Evolutionary conservation across 805 yeast genomes (phyloP).

Genomic region (Lachancea sp.): DNA sequence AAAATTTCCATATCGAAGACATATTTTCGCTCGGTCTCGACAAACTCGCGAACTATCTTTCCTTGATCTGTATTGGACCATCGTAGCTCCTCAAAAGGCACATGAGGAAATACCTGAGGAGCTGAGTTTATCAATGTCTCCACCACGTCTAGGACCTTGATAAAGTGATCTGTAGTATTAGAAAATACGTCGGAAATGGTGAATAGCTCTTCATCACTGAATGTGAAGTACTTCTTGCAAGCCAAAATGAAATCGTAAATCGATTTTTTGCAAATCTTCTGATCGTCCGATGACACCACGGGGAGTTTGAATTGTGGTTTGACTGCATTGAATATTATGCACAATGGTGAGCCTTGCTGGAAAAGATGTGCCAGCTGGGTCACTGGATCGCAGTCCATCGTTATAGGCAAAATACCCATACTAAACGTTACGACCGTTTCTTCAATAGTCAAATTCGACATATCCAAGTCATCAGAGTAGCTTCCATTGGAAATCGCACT

Average conservation of each 20-base stretch:
- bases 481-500: conserved; percentile 33
- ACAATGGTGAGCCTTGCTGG: conserved; percentile 88
- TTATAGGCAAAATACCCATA: conserved; percentile 72
- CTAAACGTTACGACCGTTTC: conserved; percentile 50
- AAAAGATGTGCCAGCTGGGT: conserved; percentile 83
- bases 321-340: conserved; percentile 73
- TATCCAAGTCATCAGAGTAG: conserved; percentile 29
- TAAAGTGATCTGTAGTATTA: conserved; percentile 69
- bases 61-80: conserved; percentile 28
- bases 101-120: conserved; percentile 36
- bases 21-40: conserved; percentile 86
- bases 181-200: conserved; percentile 86
- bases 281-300: conserved; percentile 68
- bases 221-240: conserved; percentile 66
- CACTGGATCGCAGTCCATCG: conserved; percentile 79
- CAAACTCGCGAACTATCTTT: conserved; percentile 75
- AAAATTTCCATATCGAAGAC: conserved; percentile 84
- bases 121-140: conserved; percentile 53
- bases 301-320: conserved; percentile 53
- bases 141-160: conserved; percentile 70
- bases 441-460: conserved; percentile 20
- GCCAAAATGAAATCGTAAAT: conserved; percentile 87
- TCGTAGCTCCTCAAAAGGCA: conserved; percentile 9
- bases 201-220: conserved; percentile 77
- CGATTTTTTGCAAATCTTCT: conserved; percentile 78